Evolutionary conservation across 257 asterid species (phyloP).

Genomic region (Solanum sitiens): DNA sequence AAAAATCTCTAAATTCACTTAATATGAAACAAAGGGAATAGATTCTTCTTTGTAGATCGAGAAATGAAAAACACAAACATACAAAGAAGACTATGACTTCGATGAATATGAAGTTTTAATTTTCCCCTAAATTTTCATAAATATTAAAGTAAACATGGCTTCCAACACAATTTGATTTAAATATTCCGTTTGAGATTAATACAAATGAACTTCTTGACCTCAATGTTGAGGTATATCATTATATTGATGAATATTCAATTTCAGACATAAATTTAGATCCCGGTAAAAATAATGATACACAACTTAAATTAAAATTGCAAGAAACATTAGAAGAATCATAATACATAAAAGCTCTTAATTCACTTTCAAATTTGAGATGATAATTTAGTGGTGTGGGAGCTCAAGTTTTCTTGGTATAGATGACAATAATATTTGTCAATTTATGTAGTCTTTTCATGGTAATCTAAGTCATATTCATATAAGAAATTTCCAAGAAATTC

Average conservation of each 20-base stretch:
- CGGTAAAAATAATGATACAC: background rate
- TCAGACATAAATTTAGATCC: background rate
- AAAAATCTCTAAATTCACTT: background rate
- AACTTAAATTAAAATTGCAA: background rate
- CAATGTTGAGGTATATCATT: no score
- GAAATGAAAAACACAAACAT: no score
- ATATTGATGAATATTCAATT: background rate
- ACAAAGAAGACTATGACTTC: no score
- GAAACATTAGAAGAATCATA: background rate
- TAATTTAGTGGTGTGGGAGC: background rate
- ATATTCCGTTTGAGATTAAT: no score
- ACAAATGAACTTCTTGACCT: no score
- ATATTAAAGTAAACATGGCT: no score
- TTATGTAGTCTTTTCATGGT: background rate
- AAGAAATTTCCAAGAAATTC: background rate
- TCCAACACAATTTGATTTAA: no score
- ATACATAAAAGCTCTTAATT: background rate
- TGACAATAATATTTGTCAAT: background rate
- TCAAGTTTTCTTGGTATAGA: background rate
- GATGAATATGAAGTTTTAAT: no score
- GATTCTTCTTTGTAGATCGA: no score
- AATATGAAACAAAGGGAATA: no score
- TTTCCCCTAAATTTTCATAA: no score
- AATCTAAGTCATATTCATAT: background rate
- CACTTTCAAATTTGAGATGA: background rate